phyloP scores from a whole-genome alignment of 2,329 filamentous ascomycete genomes.

The Trichoderma sp. region DNA sequence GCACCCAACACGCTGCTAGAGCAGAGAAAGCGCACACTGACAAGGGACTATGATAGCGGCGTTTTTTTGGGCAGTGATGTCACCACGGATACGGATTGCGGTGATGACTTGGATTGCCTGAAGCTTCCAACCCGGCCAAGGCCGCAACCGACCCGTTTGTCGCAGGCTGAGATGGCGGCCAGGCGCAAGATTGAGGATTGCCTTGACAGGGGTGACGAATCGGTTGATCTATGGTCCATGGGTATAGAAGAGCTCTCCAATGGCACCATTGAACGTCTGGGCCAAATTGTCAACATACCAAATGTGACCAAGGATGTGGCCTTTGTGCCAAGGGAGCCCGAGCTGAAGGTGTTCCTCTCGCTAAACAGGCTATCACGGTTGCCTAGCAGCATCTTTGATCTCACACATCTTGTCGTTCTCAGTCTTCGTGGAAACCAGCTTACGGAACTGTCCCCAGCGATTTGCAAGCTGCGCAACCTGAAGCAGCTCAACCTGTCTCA shows the following conservation, averaged over 20 bases:
- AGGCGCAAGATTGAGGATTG: conserved; percentile 54
- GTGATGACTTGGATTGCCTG: conserved; percentile 44
- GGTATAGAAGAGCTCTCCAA: conserved; percentile 59
- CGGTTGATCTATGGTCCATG: conserved; percentile 64
- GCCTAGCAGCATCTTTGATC: conserved; percentile 63
- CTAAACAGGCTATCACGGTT: conserved; percentile 61
- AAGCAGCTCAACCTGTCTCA: conserved; percentile 67
- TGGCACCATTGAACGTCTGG: conserved; percentile 60
- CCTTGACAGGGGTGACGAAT: conserved; percentile 62
- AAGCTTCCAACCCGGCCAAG: conserved; percentile 41
- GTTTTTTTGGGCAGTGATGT: conserved; percentile 69
- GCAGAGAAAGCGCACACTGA: conserved; percentile 56
- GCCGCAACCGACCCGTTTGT: conserved; percentile 42
- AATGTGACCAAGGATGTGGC: conserved; percentile 59
- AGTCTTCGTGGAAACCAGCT: conserved; percentile 68
- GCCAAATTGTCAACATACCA: conserved; percentile 58
- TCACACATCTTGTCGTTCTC: conserved; percentile 65
- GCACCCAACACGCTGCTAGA: conserved; percentile 36
- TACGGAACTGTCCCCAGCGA: conserved; percentile 61
- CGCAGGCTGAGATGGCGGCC: conserved; percentile 50
- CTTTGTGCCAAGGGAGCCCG: conserved; percentile 62
- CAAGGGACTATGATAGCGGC: conserved; percentile 68
- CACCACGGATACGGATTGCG: conserved; percentile 52
- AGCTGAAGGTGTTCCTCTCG: conserved; percentile 64
- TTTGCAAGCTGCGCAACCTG: conserved; percentile 62